Conservation (phyloP, 305 asterid species). For the Fraxinus paxiana region DNA sequence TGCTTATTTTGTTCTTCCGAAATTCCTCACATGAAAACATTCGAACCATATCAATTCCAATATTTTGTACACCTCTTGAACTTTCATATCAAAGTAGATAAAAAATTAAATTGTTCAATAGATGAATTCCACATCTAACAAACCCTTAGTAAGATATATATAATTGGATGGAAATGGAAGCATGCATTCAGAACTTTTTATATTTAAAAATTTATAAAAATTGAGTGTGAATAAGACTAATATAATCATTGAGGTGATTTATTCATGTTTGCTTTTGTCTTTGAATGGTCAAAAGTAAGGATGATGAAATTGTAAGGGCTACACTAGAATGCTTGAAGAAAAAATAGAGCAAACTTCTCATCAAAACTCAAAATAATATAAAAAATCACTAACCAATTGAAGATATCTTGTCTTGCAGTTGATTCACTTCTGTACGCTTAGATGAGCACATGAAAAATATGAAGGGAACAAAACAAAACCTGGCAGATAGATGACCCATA, state of each 20-base stretch:
- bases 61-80: not conserved
- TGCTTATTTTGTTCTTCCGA: not conserved
- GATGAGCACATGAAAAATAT: slow-evolving; percentile 43
- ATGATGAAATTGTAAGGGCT: not conserved
- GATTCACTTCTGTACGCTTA: slow-evolving; percentile 38
- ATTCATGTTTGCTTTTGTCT: slow-evolving; percentile 13
- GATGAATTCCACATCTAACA: not conserved
- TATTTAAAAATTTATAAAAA: not conserved
- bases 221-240: slow-evolving; percentile 1
- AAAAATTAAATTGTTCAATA: not conserved
- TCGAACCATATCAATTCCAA: not conserved
- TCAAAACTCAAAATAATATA: slow-evolving; percentile 4
- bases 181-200: not conserved
- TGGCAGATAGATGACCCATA: slow-evolving; percentile 30
- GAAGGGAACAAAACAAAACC: slow-evolving; percentile 69
- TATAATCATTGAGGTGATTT: slow-evolving; percentile 8
- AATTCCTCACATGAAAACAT: not conserved
- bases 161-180: not conserved
- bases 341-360: slow-evolving; percentile 10
- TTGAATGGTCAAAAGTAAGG: slow-evolving; percentile 14
- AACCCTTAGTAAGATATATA: not conserved
- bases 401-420: slow-evolving; percentile 53
- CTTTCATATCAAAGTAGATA: not conserved
- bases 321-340: not conserved
- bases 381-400: slow-evolving; percentile 58